Evolutionary conservation across 2,329 filamentous ascomycete species (phyloP), one percentile per base, ranked within the genome.

Genomic region (Talaromyces verruculosus): DNA sequence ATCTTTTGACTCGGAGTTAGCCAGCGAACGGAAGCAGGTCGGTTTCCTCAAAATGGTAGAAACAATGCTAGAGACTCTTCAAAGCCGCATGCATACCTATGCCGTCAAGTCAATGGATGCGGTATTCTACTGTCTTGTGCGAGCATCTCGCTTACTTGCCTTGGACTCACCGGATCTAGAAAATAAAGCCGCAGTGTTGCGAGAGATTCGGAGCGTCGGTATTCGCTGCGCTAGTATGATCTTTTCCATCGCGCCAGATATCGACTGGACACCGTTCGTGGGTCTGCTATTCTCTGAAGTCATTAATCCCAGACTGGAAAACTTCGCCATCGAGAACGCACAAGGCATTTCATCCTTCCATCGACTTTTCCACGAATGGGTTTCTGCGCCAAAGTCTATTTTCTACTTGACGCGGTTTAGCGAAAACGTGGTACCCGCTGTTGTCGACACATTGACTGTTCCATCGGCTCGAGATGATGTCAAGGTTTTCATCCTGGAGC

Each of bases 31-130:
- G 72, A 95, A 93, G 77, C 94, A 97, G 77, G 86, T 95, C 66
- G 95, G 96, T 82, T 88, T 97, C 74, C 81, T 97, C 61, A 96
- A 96, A 74, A 95, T 98, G 92, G 84, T 95, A 60, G 89, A 93
- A 67, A 88, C 94, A 11, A 87, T 98, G 75, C 88, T 98, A 67
- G 90, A 90, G 65, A 92, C 95, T 63, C 85, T 98, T 41, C 92
- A 93, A 63, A 87, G 85, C 5, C 89, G 89, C 63, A 87, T 96
- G 63, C 78, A 83, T 2, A 85, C 88, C 0, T 94, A 91, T 71
- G 85, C 89, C 59, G 81, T 85, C 17, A 85, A 84, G 13, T 83
- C 98, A 4, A 83, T 94, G 68, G 88, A 94, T 71, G 87, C 92
- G 0, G 84, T 96, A 0, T 80, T 98, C 0, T 94, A 93, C 74